phyloP scores from a whole-genome alignment of 2,329 filamentous ascomycete species.

The Fusarium longipes region DNA sequence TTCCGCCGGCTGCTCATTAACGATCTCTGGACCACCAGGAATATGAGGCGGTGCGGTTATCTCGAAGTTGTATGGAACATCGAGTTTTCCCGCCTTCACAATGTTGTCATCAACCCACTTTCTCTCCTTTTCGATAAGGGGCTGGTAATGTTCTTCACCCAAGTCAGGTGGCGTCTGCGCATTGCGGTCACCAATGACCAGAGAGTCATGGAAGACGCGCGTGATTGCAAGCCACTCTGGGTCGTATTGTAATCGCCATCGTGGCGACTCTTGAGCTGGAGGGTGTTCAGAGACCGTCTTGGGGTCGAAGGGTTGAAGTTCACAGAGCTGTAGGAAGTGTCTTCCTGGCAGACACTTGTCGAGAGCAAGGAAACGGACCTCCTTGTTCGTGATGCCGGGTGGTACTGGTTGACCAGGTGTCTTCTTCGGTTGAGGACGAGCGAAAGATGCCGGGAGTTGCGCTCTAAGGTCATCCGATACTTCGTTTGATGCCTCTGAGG shows the following conservation, averaged over 20 bases:
- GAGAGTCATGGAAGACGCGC: conserved; percentile 76
- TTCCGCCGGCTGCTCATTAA: conserved; percentile 75
- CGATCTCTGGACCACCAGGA: conserved; percentile 65
- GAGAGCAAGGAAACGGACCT: conserved; percentile 86
- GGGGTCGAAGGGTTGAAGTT: conserved; percentile 64
- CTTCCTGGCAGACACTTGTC: conserved; percentile 88
- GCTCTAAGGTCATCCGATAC: conserved; percentile 75
- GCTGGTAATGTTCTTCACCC: conserved; percentile 75
- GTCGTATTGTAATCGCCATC: conserved; percentile 80
- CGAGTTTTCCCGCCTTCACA: conserved; percentile 68
- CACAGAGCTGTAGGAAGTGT: conserved; percentile 83
- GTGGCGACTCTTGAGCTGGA: conserved; percentile 46
- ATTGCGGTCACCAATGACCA: conserved; percentile 71
- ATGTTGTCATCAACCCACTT: conserved; percentile 86
- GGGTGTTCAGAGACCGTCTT: conserved; percentile 38
- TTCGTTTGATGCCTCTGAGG: conserved; percentile 39
- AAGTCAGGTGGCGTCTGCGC: conserved; percentile 67
- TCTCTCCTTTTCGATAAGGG: conserved; percentile 75
- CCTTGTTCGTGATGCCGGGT: conserved; percentile 77
- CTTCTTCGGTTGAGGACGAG: conserved; percentile 54
- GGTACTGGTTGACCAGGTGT: conserved; percentile 73
- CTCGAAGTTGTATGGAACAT: conserved; percentile 81
- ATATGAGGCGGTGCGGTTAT: conserved; percentile 79
- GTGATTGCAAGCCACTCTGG: conserved; percentile 96
- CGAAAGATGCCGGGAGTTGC: conserved; percentile 81